Evolutionary conservation across 176 grass and related monocot species (phyloP).

Genomic region (Oryza officinalis): DNA sequence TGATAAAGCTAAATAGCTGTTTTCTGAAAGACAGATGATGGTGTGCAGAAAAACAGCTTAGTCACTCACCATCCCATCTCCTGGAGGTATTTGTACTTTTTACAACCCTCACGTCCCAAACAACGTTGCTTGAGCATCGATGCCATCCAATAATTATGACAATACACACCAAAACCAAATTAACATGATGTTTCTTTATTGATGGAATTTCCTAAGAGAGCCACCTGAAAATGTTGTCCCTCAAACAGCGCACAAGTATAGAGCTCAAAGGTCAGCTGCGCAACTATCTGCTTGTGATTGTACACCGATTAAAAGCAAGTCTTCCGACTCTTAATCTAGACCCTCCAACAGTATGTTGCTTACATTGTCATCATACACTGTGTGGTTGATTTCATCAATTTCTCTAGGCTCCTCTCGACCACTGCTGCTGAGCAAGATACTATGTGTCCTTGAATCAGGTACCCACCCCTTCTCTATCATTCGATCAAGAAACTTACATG

Average conservation of each 20-base stretch:
- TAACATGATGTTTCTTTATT: not conserved
- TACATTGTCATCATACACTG: slow-evolving; percentile 41
- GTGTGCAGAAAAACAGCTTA: not conserved
- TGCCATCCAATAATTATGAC: not conserved
- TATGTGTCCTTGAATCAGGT: slow-evolving; percentile 63
- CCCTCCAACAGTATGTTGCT: slow-evolving; percentile 63
- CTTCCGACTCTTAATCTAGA: slow-evolving; percentile 34
- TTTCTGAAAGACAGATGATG: slow-evolving; percentile 5
- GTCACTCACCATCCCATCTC: not conserved
- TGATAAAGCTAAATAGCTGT: not conserved
- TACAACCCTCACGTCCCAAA: not conserved
- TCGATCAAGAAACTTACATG: slow-evolving; percentile 63
- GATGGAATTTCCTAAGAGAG: not conserved
- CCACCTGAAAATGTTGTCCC: not conserved
- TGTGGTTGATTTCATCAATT: slow-evolving; percentile 24
- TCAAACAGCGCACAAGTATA: not conserved
- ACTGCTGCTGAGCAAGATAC: slow-evolving; percentile 41
- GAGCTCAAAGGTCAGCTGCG: not conserved
- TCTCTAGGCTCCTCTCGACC: slow-evolving; percentile 19
- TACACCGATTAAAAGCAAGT: not conserved
- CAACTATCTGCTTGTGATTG: not conserved
- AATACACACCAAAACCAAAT: not conserved
- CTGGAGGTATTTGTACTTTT: not conserved
- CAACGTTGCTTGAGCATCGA: not conserved
- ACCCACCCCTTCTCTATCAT: slow-evolving; percentile 71